These are phyloP conservation scores for Cladosporium colombiae DNA, from an alignment of 2,329 filamentous ascomycete species.

Conservation along the genomic window DNA sequence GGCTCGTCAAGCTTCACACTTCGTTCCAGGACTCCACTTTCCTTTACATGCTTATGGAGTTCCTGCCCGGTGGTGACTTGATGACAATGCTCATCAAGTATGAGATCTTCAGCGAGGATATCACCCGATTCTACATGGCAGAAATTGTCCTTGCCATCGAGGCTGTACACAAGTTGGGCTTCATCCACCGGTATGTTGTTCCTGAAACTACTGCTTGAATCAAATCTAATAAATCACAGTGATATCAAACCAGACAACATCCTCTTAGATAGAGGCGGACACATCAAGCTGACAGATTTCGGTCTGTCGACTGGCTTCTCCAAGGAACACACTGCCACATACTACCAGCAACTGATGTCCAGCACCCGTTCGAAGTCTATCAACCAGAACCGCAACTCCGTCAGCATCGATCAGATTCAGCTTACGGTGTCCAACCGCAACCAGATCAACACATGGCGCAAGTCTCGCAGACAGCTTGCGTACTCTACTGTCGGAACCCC, in stretches of 20 bases:
- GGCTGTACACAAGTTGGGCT: conserved; percentile 94
- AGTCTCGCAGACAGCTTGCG: conserved; percentile 90
- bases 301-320: conserved; percentile 97
- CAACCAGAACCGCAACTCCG: conserved; percentile 77
- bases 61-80: conserved; percentile 93
- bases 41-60: conserved; percentile 99
- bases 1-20: conserved; percentile 97
- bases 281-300: conserved; percentile 98
- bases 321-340: conserved; percentile 95
- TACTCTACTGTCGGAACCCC: conserved; percentile 98
- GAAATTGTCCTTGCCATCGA: conserved; percentile 98
- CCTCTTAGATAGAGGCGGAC: conserved; percentile 87
- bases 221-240: conserved; percentile 50
- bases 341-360: conserved; percentile 94
- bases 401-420: conserved; percentile 97
- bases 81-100: conserved; percentile 99
- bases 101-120: conserved; percentile 98
- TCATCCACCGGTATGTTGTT: conserved; percentile 80
- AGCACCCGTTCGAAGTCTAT: conserved; percentile 45
- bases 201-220: not conserved
- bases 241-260: conserved; percentile 99
- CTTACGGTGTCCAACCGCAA: conserved; percentile 95
- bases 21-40: conserved; percentile 97
- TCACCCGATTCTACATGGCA: conserved; percentile 98
- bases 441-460: conserved; percentile 98